Evolutionary conservation across 495 filamentous ascomycete species (phyloP).

Genomic region (Annulohypoxylon stygium): DNA sequence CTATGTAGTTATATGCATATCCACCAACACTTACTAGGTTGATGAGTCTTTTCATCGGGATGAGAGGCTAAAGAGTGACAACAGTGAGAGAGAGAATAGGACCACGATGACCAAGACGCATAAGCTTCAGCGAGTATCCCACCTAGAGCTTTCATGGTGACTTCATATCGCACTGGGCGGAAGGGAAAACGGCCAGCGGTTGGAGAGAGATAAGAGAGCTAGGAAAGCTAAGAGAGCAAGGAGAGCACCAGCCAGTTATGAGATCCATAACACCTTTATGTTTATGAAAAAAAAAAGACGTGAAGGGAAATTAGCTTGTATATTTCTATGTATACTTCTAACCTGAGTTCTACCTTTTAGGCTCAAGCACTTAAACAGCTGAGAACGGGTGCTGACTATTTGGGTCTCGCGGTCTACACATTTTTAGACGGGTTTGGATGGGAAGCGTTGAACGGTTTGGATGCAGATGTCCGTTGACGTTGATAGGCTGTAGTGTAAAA

Average conservation of each 20-base stretch:
- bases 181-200: conserved; percentile 51
- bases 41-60: conserved; percentile 54
- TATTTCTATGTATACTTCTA: no score
- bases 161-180: conserved; percentile 46
- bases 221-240: conserved; percentile 32
- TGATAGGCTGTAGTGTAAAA: conserved; percentile 62
- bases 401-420: conserved; percentile 44
- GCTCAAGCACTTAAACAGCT: conserved; percentile 52
- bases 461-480: conserved; percentile 44
- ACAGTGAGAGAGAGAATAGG: conserved; percentile 57
- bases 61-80: conserved; percentile 53
- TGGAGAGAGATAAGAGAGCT: conserved; percentile 40
- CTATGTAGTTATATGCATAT: conserved; percentile 4
- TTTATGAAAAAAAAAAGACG: conserved; percentile 37
- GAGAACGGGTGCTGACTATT: conserved; percentile 48
- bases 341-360: conserved; percentile 45
- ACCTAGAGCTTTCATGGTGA: conserved; percentile 55
- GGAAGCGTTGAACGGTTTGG: conserved; percentile 50
- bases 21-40: conserved; percentile 40
- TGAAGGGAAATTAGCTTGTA: conserved; percentile 45
- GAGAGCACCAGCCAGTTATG: conserved; percentile 49
- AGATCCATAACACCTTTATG: conserved; percentile 44
- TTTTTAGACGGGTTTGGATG: conserved; percentile 28
- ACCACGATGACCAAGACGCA: conserved; percentile 61
- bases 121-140: conserved; percentile 57